Base-by-base conservation (phyloP, 202 grass and related monocot genomes). In the Setaria italica region DNA sequence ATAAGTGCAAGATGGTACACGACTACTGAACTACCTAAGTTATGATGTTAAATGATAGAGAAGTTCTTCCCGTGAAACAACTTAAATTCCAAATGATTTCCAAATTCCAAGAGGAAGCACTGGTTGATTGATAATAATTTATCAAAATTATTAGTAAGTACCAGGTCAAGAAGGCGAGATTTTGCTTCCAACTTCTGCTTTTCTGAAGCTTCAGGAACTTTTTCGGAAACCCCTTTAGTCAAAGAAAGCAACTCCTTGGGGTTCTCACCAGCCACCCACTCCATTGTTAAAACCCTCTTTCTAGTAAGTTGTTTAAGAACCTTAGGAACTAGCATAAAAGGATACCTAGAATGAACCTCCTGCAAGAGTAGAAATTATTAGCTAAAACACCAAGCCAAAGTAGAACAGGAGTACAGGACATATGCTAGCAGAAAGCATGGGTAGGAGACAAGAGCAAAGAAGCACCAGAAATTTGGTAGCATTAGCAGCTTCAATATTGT, bases 401-500 rank as follows among this genome's bases (percentile, higher is more conserved):
- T 58, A 58, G 10, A 48, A 12, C 46, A 9, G 54, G 50, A 55
- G 70, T 41, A 41, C 56, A 47, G 7, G n/a, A 62, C 17, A 80
- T 30, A 57, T 29, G 30, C 86, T 84, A 48, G 54, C 45, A 74
- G 64, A 82, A 87, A 90, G 19, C 41, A 51, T 70, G 41, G n/a
- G 78, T 37, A 10, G 39, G 82, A 83, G 45, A 83, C 48, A 85
- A 74, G 60, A 82, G 34, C 74, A 72, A 85, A 90, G 21, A 88
- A 81, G 65, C 82, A 98, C 96, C 93, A 89, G 77, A 81, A 98
- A 98, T 80, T 89, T 91, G 53, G 88, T 86, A 62, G 92, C 93
- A 76, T 98, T 98, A 74, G 90, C 88, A 67, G 93, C 96, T 94
- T 98, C 96, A 87, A 88, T 90, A 71, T 90, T 98, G 82, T 98